phyloP scores from a whole-genome alignment of 345 rosid genomes.

The Citrus inodora region DNA sequence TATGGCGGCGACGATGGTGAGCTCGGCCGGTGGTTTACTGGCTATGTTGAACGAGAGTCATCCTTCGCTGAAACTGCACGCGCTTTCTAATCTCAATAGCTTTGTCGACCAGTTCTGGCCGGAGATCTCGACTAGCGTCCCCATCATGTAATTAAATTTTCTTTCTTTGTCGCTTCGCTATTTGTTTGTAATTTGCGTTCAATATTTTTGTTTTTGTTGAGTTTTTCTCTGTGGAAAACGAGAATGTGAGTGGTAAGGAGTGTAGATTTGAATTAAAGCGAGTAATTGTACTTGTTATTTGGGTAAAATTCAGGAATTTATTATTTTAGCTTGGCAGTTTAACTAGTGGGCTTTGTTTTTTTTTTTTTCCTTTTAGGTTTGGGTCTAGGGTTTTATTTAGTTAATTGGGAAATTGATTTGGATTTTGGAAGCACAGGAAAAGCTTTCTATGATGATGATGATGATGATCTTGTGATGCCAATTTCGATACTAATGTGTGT shows the following conservation, averaged over 20 bases:
- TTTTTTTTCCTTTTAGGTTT: neutral
- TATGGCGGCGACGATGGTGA: slow-evolving; percentile 75
- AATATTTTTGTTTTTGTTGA: slow-evolving; percentile 19
- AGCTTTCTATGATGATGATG: neutral
- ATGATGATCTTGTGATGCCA: neutral
- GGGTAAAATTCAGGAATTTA: neutral
- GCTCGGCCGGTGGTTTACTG: slow-evolving; percentile 88
- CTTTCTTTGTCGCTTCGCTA: neutral
- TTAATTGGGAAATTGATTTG: neutral
- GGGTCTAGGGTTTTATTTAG: neutral
- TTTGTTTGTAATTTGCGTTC: slow-evolving; percentile 1
- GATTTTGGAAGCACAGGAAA: neutral
- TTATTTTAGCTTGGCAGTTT: neutral
- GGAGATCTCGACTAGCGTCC: slow-evolving; percentile 98
- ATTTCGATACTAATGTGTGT: neutral
- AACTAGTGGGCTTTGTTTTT: neutral
- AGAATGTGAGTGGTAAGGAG: neutral
- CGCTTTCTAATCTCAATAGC: slow-evolving; percentile 79
- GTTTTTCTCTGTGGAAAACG: slow-evolving; percentile 4
- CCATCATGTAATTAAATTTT: slow-evolving; percentile 58
- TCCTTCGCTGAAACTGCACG: slow-evolving; percentile 83
- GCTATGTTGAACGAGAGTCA: slow-evolving; percentile 96
- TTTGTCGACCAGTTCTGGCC: slow-evolving; percentile 96
- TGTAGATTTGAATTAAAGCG: neutral
- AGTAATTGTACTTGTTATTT: neutral